phyloP scores from a whole-genome alignment of 192 early-diverging fungal genomes.

The Spinellus fusiger region DNA sequence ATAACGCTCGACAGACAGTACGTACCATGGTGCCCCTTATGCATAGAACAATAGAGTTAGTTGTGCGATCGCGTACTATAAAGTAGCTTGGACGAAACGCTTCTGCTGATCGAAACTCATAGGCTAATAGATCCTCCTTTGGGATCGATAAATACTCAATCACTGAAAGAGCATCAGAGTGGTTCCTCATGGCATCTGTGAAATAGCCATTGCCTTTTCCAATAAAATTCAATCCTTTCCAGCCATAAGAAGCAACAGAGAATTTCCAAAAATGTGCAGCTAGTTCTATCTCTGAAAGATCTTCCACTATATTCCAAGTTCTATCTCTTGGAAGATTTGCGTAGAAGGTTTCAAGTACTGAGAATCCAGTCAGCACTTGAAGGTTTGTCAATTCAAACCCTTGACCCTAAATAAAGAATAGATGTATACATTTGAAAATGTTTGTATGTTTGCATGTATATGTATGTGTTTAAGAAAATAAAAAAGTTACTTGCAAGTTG shows the following conservation, averaged over 20 bases:
- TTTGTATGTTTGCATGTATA: too few relatives aligned
- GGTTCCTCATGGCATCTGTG: slow-evolving; percentile 56
- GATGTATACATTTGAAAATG: not conserved
- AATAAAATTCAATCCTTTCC: slow-evolving; percentile 70
- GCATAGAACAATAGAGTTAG: slow-evolving; percentile 58
- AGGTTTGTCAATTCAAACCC: slow-evolving; percentile 65
- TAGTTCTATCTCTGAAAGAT: slow-evolving; percentile 29
- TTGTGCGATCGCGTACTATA: slow-evolving; percentile 57
- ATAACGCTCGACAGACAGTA: not conserved
- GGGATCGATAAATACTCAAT: slow-evolving; percentile 57
- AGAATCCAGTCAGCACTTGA: slow-evolving; percentile 59
- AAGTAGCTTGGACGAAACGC: slow-evolving; percentile 71
- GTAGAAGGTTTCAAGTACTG: slow-evolving; percentile 66
- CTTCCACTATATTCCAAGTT: slow-evolving; percentile 39
- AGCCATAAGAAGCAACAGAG: slow-evolving; percentile 54
- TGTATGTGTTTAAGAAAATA: not conserved
- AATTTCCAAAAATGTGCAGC: slow-evolving; percentile 42
- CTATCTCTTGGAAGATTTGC: slow-evolving; percentile 31
- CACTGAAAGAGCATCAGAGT: slow-evolving; percentile 65
- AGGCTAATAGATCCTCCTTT: slow-evolving; percentile 61
- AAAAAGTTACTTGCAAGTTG: not conserved
- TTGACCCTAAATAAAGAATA: slow-evolving; percentile 45
- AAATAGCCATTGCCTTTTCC: slow-evolving; percentile 65
- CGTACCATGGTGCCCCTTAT: slow-evolving; percentile 69
- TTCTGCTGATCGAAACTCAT: slow-evolving; percentile 60